Evolutionary conservation across 345 rosid genomes (phyloP).

Genomic region (Citrus australasica): DNA sequence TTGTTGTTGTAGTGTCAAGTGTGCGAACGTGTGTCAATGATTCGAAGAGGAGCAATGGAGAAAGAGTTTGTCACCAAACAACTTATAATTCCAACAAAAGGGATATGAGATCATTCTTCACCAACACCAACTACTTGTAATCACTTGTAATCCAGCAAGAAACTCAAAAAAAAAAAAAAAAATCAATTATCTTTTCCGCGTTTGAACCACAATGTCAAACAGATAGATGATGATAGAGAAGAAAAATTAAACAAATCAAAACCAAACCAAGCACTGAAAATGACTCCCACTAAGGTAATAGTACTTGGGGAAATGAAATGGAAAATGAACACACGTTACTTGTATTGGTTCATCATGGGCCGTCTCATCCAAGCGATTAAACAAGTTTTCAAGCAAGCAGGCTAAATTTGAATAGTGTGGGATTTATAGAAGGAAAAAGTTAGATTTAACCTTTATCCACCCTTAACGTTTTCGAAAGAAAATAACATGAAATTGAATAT

Average conservation of each 20-base stretch:
- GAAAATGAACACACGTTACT: not conserved
- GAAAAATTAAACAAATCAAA: not conserved
- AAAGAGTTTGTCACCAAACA: not conserved
- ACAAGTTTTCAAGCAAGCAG: no score
- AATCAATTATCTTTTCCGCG: no score
- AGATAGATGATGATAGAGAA: no score
- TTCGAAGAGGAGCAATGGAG: not conserved
- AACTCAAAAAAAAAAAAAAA: no score
- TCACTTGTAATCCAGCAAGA: not conserved
- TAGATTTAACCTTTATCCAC: no score
- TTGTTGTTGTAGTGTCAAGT: not conserved
- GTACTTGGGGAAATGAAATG: not conserved
- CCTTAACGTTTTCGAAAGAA: no score
- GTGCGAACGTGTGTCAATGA: not conserved
- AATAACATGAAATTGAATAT: no score
- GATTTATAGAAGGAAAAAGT: no score
- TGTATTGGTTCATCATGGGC: not conserved
- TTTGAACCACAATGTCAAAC: no score
- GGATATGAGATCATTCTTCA: not conserved
- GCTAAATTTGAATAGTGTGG: no score
- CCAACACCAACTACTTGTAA: not conserved
- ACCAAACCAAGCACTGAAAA: not conserved
- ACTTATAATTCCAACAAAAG: no score
- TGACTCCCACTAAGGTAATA: not conserved
- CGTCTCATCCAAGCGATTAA: not conserved